phyloP scores from a whole-genome alignment of 345 rosid genomes.

The Noccaea caerulescens region DNA sequence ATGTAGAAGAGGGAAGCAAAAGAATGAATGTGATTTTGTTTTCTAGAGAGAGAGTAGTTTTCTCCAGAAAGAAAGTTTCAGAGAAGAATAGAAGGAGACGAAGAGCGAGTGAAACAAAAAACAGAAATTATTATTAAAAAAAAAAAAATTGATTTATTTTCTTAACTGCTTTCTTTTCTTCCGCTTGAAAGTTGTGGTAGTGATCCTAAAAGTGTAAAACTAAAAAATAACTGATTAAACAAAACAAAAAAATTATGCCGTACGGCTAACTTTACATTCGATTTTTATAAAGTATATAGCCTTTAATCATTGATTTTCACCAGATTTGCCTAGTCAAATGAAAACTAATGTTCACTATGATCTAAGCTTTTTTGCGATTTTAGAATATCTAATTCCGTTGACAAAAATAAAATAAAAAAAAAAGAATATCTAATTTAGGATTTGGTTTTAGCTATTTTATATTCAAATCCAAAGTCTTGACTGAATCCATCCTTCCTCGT shows the following conservation, averaged over 20 bases:
- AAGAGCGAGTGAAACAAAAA: constrained; percentile 17
- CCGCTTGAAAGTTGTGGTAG: neutral
- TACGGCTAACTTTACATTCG: neutral
- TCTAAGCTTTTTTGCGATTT: constrained; percentile 29
- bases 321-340: constrained; percentile 42
- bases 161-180: constrained; percentile 20
- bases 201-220: neutral
- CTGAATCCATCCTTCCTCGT: constrained; percentile 37
- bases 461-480: constrained; percentile 31
- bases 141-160: neutral
- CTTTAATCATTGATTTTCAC: constrained; percentile 6
- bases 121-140: neutral
- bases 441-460: constrained; percentile 35
- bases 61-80: constrained; percentile 33
- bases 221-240: neutral
- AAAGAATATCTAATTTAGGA: constrained; percentile 37
- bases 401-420: no score
- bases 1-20: constrained; percentile 55
- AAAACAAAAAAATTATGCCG: neutral
- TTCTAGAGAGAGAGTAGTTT: constrained; percentile 26
- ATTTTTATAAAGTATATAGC: neutral
- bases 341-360: constrained; percentile 39
- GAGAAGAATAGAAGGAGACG: constrained; percentile 43
- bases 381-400: neutral
- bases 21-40: constrained; percentile 51